phyloP scores from a whole-genome alignment of 2,329 filamentous ascomycete species.

The Hortaea sp. region DNA sequence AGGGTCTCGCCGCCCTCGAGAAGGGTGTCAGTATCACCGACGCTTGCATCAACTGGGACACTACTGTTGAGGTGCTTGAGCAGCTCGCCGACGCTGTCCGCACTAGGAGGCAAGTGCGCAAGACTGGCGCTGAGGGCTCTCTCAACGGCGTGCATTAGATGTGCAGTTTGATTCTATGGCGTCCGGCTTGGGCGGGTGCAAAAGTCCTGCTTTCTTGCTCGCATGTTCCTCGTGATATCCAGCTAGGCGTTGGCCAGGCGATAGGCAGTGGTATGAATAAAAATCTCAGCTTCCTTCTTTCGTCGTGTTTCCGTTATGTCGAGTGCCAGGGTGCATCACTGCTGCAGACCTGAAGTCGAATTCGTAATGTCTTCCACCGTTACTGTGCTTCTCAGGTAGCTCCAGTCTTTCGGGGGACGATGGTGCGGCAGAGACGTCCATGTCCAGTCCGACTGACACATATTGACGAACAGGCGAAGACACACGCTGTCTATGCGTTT shows the following conservation, averaged over 20 bases:
- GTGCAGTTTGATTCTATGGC: not conserved
- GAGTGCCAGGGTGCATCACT: no score
- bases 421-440: no score
- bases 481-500: no score
- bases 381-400: no score
- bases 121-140: slow-evolving; percentile 14
- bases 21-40: slow-evolving; percentile 92
- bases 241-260: slow-evolving; percentile 3
- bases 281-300: not conserved
- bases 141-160: slow-evolving; percentile 8
- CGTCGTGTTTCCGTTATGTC: not conserved
- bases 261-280: not conserved
- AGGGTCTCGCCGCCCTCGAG: slow-evolving; percentile 68
- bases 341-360: no score
- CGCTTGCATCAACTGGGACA: slow-evolving; percentile 90
- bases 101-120: slow-evolving; percentile 49
- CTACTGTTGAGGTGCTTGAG: slow-evolving; percentile 70
- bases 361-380: no score
- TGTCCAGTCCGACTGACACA: no score
- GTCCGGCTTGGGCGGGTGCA: not conserved
- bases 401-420: no score
- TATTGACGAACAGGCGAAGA: no score
- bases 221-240: slow-evolving; percentile 1
- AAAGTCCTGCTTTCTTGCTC: slow-evolving; percentile 3
- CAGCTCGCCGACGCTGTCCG: slow-evolving; percentile 77